Evolutionary conservation across 2,329 filamentous ascomycete genomes (phyloP).

Genomic region (Pseudovirgaria hyperparasitica): DNA sequence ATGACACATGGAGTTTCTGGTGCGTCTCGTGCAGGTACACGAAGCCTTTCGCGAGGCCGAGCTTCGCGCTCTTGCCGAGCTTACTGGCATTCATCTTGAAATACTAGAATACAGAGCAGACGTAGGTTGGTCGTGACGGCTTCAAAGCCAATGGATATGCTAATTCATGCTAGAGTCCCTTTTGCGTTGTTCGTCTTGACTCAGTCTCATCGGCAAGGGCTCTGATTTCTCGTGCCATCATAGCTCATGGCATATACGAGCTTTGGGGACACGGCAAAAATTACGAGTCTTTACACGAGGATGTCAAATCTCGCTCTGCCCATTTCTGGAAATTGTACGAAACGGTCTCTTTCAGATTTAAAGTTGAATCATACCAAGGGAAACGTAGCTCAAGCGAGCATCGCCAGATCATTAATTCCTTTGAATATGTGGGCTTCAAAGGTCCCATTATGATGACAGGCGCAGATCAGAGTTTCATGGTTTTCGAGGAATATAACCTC

Average conservation of each 20-base stretch:
- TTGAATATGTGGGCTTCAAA: conserved; percentile 63
- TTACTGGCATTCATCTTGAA: conserved; percentile 54
- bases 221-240: conserved; percentile 64
- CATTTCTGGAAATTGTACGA: conserved; percentile 56
- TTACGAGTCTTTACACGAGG: conserved; percentile 55
- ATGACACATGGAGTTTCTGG: conserved; percentile 78
- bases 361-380: conserved; percentile 69
- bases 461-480: conserved; percentile 55
- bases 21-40: conserved; percentile 80
- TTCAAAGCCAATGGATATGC: conserved; percentile 5
- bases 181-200: conserved; percentile 60
- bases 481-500: conserved; percentile 71
- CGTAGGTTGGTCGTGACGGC: conserved; percentile 40
- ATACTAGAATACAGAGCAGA: conserved; percentile 62
- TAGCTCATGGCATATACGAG: conserved; percentile 74
- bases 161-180: conserved; percentile 52
- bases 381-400: conserved; percentile 53
- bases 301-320: conserved; percentile 45
- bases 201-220: conserved; percentile 50
- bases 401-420: conserved; percentile 66
- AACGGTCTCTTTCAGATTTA: conserved; percentile 65
- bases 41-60: conserved; percentile 85
- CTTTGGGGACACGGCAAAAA: conserved; percentile 67
- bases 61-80: conserved; percentile 62
- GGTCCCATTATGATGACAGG: conserved; percentile 67